phyloP scores from a whole-genome alignment of 768 basidiomycete species.

The Hypsizygus marmoreus region DNA sequence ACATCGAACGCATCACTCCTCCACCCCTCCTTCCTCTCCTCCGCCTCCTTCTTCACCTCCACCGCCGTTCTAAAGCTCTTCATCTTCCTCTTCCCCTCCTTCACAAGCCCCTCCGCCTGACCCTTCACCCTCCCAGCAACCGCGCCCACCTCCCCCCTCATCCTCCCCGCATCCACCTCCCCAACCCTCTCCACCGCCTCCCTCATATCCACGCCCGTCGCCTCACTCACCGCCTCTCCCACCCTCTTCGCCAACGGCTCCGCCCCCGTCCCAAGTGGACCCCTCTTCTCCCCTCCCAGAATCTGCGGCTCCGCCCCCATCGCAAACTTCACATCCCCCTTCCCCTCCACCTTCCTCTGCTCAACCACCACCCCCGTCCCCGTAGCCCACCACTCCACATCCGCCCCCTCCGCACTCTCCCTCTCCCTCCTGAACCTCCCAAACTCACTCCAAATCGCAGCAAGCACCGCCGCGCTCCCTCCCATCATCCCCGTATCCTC shows the following conservation, averaged over 20 bases:
- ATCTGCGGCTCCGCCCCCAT: constrained; percentile 79
- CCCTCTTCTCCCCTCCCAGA: constrained; percentile 64
- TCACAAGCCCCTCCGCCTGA: constrained; percentile 31
- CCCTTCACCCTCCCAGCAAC: constrained; percentile 28
- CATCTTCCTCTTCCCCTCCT: constrained; percentile 32
- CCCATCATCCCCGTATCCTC: constrained; percentile 58
- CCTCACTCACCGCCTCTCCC: constrained; percentile 29
- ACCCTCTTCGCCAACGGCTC: constrained; percentile 41
- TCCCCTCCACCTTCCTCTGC: constrained; percentile 32
- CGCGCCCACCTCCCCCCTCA: constrained; percentile 11
- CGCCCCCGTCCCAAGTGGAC: constrained; percentile 59
- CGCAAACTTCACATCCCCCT: constrained; percentile 42
- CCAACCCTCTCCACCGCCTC: constrained; percentile 16
- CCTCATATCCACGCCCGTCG: constrained; percentile 27
- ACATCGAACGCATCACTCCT: constrained; percentile 51
- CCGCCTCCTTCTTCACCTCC: constrained; percentile 37
- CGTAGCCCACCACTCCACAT: constrained; percentile 54
- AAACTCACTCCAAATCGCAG: constrained; percentile 70
- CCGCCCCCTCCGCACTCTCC: constrained; percentile 30
- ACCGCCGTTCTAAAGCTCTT: constrained; percentile 47
- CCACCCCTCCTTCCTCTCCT: constrained; percentile 46
- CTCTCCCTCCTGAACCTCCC: constrained; percentile 52
- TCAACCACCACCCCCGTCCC: constrained; percentile 66
- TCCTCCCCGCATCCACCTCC: constrained; percentile 25
- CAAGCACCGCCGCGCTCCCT: constrained; percentile 47